A percentile compares a stretch with the other conserved stretches of the same genome.
These are phyloP conservation scores for Alternaria postmessia DNA, from an alignment of 2,329 filamentous ascomycete species.

Conservation along the genomic window DNA sequence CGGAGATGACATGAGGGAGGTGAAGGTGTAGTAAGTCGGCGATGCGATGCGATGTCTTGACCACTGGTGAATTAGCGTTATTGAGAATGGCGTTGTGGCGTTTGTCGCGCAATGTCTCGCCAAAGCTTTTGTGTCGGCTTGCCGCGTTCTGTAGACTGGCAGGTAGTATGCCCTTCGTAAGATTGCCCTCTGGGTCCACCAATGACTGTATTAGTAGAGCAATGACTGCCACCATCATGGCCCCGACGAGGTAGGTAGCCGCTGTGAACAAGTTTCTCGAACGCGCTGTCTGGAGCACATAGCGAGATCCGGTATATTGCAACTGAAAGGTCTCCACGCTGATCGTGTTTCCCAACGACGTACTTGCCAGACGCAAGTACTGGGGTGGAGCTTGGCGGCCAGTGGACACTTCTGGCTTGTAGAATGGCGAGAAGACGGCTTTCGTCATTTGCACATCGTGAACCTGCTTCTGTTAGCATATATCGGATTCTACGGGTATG, in stretches of 20 bases:
- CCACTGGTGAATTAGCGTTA: slow-evolving; percentile 35
- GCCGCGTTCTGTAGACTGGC: slow-evolving; percentile 53
- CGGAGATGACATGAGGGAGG: slow-evolving; percentile 20
- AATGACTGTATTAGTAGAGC: slow-evolving; percentile 69
- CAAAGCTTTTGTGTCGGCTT: slow-evolving; percentile 39
- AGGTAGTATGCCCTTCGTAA: slow-evolving; percentile 63
- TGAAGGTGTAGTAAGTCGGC: slow-evolving; percentile 45
- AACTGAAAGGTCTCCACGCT: slow-evolving; percentile 83
- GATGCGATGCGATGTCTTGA: slow-evolving; percentile 40
- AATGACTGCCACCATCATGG: slow-evolving; percentile 67
- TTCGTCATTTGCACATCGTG: slow-evolving; percentile 68
- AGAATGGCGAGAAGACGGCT: slow-evolving; percentile 56
- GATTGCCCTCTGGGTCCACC: slow-evolving; percentile 59
- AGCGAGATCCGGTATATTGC: slow-evolving; percentile 63
- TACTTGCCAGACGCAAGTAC: slow-evolving; percentile 79
- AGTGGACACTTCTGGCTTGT: slow-evolving; percentile 43
- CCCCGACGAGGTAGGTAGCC: slow-evolving; percentile 64
- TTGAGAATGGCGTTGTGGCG: slow-evolving; percentile 37
- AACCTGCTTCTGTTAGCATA: slow-evolving; percentile 29
- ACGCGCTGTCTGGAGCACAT: slow-evolving; percentile 71
- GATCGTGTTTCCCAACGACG: slow-evolving; percentile 80
- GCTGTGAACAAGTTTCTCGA: slow-evolving; percentile 59
- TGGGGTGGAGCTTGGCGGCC: slow-evolving; percentile 55
- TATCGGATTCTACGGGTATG: not conserved
- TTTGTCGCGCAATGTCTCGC: slow-evolving; percentile 37